A percentile compares a stretch with the other conserved stretches of the same genome.
phyloP scores from a whole-genome alignment of 108 stramenopile species.

The Stephanodiscus minutulus region DNA sequence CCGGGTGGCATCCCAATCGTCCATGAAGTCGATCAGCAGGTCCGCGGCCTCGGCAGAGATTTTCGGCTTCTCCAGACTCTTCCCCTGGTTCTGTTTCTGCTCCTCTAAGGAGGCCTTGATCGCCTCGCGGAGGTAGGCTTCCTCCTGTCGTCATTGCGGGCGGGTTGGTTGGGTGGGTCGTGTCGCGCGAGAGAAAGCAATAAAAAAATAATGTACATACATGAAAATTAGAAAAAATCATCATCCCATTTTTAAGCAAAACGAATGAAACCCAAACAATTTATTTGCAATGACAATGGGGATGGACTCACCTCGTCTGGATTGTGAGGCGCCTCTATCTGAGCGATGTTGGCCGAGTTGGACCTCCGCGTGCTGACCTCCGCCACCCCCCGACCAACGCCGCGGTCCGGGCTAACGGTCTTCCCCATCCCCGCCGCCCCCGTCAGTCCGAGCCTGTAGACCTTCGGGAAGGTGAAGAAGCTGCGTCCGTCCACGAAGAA shows the following conservation, averaged over 20 bases:
- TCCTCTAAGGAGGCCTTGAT: slow-evolving; percentile 74
- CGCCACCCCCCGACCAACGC: slow-evolving; percentile 27
- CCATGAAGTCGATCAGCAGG: slow-evolving; percentile 68
- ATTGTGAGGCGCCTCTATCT: slow-evolving; percentile 83
- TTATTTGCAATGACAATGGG: background rate
- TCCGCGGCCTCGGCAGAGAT: slow-evolving; percentile 49
- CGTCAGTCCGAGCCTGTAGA: slow-evolving; percentile 79
- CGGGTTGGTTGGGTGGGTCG: too few species aligned
- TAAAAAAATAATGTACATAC: too few species aligned
- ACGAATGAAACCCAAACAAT: background rate
- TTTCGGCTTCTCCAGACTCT: slow-evolving; percentile 23
- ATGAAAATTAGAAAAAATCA: too few species aligned
- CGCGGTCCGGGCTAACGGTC: slow-evolving; percentile 18
- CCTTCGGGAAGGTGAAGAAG: slow-evolving; percentile 89
- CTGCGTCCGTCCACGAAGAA: slow-evolving; percentile 88
- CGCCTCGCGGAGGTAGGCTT: slow-evolving; percentile 82
- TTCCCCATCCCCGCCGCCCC: slow-evolving; percentile 38
- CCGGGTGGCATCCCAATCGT: slow-evolving; percentile 46
- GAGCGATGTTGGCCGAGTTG: slow-evolving; percentile 48
- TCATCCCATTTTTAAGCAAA: background rate
- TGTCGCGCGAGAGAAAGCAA: background rate
- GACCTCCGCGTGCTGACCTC: slow-evolving; percentile 3
- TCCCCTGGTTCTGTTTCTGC: slow-evolving; percentile 15
- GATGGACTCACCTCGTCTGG: slow-evolving; percentile 59
- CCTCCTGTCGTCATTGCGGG: slow-evolving; percentile 54